A percentile compares a stretch with the other conserved stretches of the same genome.
These are phyloP conservation scores for Solanum chiquidenum DNA, from an alignment of 257 asterid genomes.

Conservation along the genomic window DNA sequence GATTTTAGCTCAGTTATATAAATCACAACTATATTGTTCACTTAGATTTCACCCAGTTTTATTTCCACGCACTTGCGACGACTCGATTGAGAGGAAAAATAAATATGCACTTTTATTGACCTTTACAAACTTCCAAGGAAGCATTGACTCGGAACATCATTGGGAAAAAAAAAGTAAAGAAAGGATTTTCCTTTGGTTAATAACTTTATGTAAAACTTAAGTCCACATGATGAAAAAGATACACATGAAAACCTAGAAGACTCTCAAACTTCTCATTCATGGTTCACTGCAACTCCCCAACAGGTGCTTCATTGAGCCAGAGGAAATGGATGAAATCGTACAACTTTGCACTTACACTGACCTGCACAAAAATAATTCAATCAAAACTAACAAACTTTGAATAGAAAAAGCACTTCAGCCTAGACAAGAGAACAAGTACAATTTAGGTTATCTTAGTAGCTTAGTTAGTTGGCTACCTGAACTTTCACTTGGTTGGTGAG, in stretches of 20 bases:
- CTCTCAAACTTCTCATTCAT: background rate
- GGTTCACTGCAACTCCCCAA: slow-evolving; percentile 79
- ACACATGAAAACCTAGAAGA: background rate
- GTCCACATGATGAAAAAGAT: background rate
- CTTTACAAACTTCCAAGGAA: background rate
- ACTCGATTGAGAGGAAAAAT: background rate
- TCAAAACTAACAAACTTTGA: background rate
- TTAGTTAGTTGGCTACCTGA: background rate
- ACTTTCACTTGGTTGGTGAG: background rate
- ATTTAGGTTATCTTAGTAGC: background rate
- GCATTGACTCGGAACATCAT: background rate
- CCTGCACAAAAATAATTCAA: slow-evolving; percentile 34
- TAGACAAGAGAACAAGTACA: background rate
- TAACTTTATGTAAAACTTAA: background rate
- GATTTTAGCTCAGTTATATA: background rate
- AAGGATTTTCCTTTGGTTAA: background rate
- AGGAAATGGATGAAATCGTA: slow-evolving; percentile 92
- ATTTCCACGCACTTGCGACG: background rate
- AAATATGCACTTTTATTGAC: background rate
- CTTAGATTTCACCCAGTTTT: background rate
- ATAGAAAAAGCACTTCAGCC: background rate
- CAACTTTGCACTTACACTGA: slow-evolving; percentile 83
- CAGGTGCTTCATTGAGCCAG: slow-evolving; percentile 98
- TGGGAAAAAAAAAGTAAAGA: background rate
- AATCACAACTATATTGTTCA: background rate